phyloP scores from a whole-genome alignment of 2,329 filamentous ascomycete genomes.

The Fusarium paranaense region DNA sequence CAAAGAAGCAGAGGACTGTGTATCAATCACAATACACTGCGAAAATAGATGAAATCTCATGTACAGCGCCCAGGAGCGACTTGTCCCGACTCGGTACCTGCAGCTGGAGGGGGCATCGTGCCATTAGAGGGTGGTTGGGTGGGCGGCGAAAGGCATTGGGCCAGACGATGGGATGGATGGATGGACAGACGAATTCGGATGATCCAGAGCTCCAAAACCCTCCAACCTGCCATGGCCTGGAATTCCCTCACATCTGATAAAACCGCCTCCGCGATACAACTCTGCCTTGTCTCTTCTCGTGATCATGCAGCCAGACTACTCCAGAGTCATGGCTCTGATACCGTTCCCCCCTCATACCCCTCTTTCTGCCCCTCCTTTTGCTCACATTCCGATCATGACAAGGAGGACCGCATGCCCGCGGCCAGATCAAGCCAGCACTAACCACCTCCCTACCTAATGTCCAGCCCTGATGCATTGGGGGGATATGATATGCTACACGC shows the following conservation, averaged over 20 bases:
- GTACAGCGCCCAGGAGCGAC: conserved; percentile 18
- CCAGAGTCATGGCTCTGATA: conserved; percentile 22
- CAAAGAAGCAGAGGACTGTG: not conserved
- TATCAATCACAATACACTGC: not conserved
- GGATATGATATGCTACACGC: not conserved
- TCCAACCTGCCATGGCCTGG: conserved; percentile 1
- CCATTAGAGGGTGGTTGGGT: conserved; percentile 26
- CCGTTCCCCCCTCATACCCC: conserved; percentile 21
- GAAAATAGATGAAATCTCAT: conserved; percentile 21
- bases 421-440: not conserved
- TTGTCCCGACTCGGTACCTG: conserved; percentile 40
- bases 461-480: not conserved
- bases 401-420: not conserved
- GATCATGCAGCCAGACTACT: conserved; percentile 17
- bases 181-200: conserved; percentile 1
- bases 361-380: conserved; percentile 15
- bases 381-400: conserved; percentile 1
- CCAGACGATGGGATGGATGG: not conserved
- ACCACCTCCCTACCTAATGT: not conserved
- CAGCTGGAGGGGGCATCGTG: conserved; percentile 33
- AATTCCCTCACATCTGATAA: conserved; percentile 30
- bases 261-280: conserved; percentile 14
- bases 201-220: conserved; percentile 13
- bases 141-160: conserved; percentile 17
- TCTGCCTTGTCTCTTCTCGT: conserved; percentile 25